Evolutionary conservation across 2,329 filamentous ascomycete species (phyloP).

Genomic region (Dichotomopilus funicola): DNA sequence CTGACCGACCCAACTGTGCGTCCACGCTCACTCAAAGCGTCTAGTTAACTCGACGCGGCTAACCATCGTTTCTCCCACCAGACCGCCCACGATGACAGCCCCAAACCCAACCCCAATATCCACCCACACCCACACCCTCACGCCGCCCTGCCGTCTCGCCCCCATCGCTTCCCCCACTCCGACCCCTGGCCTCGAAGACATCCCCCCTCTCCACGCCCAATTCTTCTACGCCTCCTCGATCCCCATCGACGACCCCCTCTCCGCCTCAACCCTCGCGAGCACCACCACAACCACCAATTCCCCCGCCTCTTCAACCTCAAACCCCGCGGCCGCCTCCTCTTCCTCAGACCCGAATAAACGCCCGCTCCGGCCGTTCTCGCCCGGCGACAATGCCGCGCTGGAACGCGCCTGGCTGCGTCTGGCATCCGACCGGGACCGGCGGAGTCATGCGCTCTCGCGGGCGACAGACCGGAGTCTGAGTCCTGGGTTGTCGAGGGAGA

Average conservation of each 20-base stretch:
- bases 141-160: slow-evolving; percentile 11
- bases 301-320: background rate
- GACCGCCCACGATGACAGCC: slow-evolving; percentile 12
- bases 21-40: background rate
- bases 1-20: background rate
- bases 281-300: slow-evolving; percentile 34
- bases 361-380: slow-evolving; percentile 69
- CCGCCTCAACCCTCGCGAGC: slow-evolving; percentile 49
- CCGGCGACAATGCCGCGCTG: slow-evolving; percentile 70
- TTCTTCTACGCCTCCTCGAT: slow-evolving; percentile 82
- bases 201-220: slow-evolving; percentile 59
- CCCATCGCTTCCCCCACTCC: slow-evolving; percentile 28
- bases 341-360: slow-evolving; percentile 34
- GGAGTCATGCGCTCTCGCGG: slow-evolving; percentile 36
- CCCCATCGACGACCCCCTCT: slow-evolving; percentile 84
- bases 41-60: background rate
- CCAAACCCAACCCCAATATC: background rate
- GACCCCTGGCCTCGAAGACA: slow-evolving; percentile 35
- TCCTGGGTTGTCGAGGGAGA: slow-evolving; percentile 29
- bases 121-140: slow-evolving; percentile 6
- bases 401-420: slow-evolving; percentile 71
- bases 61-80: background rate
- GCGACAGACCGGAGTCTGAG: slow-evolving; percentile 28
- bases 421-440: slow-evolving; percentile 40
- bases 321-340: slow-evolving; percentile 37